phyloP scores from a whole-genome alignment of 495 filamentous ascomycete genomes.

The Neurospora sp. region DNA sequence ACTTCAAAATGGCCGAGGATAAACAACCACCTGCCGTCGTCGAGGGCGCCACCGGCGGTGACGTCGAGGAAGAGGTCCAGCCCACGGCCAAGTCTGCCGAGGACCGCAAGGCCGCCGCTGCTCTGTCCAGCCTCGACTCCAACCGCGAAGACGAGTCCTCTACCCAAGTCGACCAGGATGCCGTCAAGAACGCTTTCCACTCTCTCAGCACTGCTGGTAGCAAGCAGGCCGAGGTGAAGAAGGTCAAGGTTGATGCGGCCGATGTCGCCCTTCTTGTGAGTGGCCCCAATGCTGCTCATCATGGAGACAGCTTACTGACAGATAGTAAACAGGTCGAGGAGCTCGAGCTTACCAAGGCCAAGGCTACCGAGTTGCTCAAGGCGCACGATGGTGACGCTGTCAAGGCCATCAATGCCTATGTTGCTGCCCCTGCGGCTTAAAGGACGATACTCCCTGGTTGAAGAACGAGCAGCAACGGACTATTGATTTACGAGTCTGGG shows the following conservation, averaged over 20 bases:
- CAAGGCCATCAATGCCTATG: constrained; percentile 54
- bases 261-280: constrained; percentile 34
- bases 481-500: not conserved
- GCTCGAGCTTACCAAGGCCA: constrained; percentile 65
- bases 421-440: constrained; percentile 8
- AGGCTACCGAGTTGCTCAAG: constrained; percentile 76
- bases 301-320: constrained; percentile 2
- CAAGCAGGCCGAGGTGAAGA: constrained; percentile 31
- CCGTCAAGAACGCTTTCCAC: constrained; percentile 75
- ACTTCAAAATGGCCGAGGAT: constrained; percentile 45
- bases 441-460: not conserved
- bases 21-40: constrained; percentile 45
- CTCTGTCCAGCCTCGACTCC: constrained; percentile 65
- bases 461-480: not conserved
- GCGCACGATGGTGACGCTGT: constrained; percentile 68
- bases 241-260: constrained; percentile 39
- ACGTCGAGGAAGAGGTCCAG: constrained; percentile 51
- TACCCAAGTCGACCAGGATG: constrained; percentile 63
- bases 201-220: constrained; percentile 38
- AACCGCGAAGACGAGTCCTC: constrained; percentile 46
- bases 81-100: constrained; percentile 62
- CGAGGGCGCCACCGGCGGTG: constrained; percentile 52
- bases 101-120: constrained; percentile 84
- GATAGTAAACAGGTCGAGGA: constrained; percentile 54
- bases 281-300: no score